Percentiles rank a stretch among this genome's conserved stretches.
These are phyloP conservation scores for Kuraishia cidri DNA, from an alignment of 805 yeast genomes.

Conservation along the genomic window DNA sequence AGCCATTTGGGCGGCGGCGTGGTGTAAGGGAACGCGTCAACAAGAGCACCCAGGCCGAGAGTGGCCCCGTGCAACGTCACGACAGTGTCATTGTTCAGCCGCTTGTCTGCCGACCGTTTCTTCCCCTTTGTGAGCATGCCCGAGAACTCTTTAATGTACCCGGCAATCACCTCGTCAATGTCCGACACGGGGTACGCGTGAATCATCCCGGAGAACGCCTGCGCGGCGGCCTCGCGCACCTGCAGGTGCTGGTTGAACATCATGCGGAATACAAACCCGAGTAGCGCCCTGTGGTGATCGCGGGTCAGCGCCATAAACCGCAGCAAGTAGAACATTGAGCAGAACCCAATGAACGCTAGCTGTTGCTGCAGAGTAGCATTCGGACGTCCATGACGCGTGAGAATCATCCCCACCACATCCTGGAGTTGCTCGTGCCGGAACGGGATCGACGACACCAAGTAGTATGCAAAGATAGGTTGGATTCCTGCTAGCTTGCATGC, in stretches of 20 bases:
- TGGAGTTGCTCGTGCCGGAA: constrained; percentile 31
- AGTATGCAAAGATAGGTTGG: constrained; percentile 39
- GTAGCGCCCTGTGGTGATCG: constrained; percentile 37
- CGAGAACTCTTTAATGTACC: constrained; percentile 34
- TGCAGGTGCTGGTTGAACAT: constrained; percentile 60
- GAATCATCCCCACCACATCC: constrained; percentile 32
- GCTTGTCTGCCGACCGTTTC: constrained; percentile 9
- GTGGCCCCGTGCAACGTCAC: constrained; percentile 71
- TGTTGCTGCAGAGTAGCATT: constrained; percentile 52
- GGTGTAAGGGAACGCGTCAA: constrained; percentile 81
- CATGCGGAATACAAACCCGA: constrained; percentile 41
- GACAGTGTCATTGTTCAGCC: constrained; percentile 21
- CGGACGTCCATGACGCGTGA: constrained; percentile 23
- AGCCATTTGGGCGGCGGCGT: constrained; percentile 93
- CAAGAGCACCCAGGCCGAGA: constrained; percentile 79
- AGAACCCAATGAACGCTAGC: constrained; percentile 54
- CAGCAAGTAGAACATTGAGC: constrained; percentile 63
- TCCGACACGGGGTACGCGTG: constrained; percentile 49
- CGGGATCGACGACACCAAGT: constrained; percentile 36
- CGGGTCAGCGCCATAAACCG: constrained; percentile 47
- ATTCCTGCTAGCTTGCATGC: constrained; percentile 65
- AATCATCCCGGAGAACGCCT: constrained; percentile 71
- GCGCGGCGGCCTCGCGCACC: constrained; percentile 66
- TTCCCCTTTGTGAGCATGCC: constrained; percentile 26
- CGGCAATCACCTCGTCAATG: constrained; percentile 29